Conservation (phyloP, 2,329 filamentous ascomycete species). For the Neofusicoccum sp. region DNA sequence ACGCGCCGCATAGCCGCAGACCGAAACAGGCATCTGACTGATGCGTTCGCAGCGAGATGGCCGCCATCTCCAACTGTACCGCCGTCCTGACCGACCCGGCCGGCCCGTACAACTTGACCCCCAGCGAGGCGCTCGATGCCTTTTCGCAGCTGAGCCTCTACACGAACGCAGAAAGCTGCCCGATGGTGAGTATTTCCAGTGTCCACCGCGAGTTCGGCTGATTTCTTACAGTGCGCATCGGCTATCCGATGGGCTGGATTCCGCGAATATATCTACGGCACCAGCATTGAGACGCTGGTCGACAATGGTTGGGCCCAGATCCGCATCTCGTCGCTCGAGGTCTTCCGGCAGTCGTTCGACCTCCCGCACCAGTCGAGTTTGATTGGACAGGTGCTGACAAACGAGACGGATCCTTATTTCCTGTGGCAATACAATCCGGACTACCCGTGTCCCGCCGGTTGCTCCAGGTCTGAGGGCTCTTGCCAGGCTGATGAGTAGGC, state of each 20-base stretch:
- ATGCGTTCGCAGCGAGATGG: conserved; percentile 52
- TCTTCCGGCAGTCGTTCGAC: conserved; percentile 50
- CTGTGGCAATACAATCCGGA: conserved; percentile 55
- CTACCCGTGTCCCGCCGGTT: conserved; percentile 40
- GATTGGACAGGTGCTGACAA: conserved; percentile 50
- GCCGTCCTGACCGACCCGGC: conserved; percentile 49
- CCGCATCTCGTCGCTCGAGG: conserved; percentile 47
- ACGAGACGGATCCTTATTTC: conserved; percentile 59
- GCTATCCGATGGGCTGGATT: conserved; percentile 61
- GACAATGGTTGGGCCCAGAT: conserved; percentile 57
- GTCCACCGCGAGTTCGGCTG: neutral
- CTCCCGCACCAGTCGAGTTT: conserved; percentile 43
- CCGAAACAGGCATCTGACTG: neutral
- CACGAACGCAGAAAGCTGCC: conserved; percentile 61
- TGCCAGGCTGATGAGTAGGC: neutral
- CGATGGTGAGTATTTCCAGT: conserved; percentile 44
- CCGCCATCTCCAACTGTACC: conserved; percentile 58
- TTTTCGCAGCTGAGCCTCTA: conserved; percentile 55
- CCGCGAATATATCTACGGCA: conserved; percentile 59
- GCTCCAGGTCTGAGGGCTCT: conserved; percentile 22
- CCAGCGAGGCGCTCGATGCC: conserved; percentile 46
- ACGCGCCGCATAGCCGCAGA: conserved; percentile 26
- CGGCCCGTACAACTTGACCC: conserved; percentile 49
- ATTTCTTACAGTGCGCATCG: conserved; percentile 47
- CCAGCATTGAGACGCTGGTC: conserved; percentile 51